Percentiles rank a stretch among this genome's conserved stretches.
Conservation (phyloP, 2,329 filamentous ascomycete genomes). For the Bimuria novae-zelandiae region DNA sequence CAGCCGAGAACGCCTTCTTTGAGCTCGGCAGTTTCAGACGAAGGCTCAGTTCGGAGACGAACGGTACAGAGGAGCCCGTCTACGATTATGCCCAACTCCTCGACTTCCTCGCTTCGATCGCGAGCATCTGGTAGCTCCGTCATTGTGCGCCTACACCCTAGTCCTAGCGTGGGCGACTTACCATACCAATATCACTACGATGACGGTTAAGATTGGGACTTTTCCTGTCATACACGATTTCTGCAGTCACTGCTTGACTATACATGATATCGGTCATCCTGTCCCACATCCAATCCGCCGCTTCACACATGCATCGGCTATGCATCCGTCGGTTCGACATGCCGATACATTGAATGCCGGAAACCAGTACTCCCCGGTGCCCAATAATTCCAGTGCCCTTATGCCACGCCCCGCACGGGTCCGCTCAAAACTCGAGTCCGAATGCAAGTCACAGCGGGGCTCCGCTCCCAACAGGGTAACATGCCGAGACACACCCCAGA, state of each 20-base stretch:
- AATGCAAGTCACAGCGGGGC: not conserved
- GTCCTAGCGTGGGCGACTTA: constrained; percentile 33
- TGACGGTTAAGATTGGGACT: constrained; percentile 18
- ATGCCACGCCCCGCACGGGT: not conserved
- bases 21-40: constrained; percentile 28
- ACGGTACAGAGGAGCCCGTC: constrained; percentile 31
- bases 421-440: not conserved
- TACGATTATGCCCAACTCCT: constrained; percentile 38
- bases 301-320: not conserved
- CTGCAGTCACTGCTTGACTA: not conserved
- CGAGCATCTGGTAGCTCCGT: constrained; percentile 32
- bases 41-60: constrained; percentile 30
- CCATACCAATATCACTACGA: constrained; percentile 40
- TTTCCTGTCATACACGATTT: not conserved
- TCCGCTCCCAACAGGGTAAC: not conserved
- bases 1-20: constrained; percentile 31
- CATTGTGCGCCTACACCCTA: constrained; percentile 33
- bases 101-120: constrained; percentile 36
- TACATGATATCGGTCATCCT: not conserved
- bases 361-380: not conserved
- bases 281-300: not conserved
- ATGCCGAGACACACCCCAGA: not conserved
- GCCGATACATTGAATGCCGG: not conserved
- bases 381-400: not conserved
- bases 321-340: not conserved